These are phyloP conservation scores for Pezizomycotina sp. DNA, from an alignment of 2,329 filamentous ascomycete species.

Conservation along the genomic window DNA sequence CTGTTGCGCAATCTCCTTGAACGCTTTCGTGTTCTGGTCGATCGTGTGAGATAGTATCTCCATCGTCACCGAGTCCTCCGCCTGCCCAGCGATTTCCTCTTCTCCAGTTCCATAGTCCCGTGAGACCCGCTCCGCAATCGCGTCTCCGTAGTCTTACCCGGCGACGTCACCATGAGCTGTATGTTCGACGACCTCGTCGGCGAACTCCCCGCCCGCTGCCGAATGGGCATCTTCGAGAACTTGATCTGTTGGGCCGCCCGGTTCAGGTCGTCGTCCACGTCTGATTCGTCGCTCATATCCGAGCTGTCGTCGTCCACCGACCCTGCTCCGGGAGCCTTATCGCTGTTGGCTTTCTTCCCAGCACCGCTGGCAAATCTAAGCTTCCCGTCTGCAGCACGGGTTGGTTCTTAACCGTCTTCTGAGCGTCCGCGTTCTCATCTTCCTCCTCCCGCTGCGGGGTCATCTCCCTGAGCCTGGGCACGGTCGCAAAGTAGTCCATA, in stretches of 20 bases:
- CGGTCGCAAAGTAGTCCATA: slow-evolving; percentile 60
- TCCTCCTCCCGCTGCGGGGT: slow-evolving; percentile 37
- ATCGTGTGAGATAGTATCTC: slow-evolving; percentile 23
- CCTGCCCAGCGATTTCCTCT: slow-evolving; percentile 20
- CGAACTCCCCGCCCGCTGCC: slow-evolving; percentile 72
- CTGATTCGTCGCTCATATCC: slow-evolving; percentile 68
- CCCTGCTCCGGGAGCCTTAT: slow-evolving; percentile 33
- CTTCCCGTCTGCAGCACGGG: slow-evolving; percentile 50
- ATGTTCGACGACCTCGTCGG: slow-evolving; percentile 47
- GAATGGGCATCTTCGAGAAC: slow-evolving; percentile 87
- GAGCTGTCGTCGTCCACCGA: slow-evolving; percentile 68
- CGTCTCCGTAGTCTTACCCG: slow-evolving; percentile 41
- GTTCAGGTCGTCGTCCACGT: slow-evolving; percentile 52
- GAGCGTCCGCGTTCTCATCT: slow-evolving; percentile 56
- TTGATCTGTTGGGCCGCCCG: slow-evolving; percentile 76
- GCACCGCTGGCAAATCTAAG: slow-evolving; percentile 51
- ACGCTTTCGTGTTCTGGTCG: slow-evolving; percentile 19
- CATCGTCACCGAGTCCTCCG: slow-evolving; percentile 16
- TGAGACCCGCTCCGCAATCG: slow-evolving; percentile 24
- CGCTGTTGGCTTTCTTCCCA: slow-evolving; percentile 42
- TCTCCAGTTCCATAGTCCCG: slow-evolving; percentile 25
- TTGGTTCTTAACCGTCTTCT: slow-evolving; percentile 38
- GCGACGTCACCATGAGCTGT: slow-evolving; percentile 47
- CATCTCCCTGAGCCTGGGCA: slow-evolving; percentile 41
- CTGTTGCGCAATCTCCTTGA: slow-evolving; percentile 22